Percentiles rank a stretch among this genome's conserved stretches.
phyloP scores from a whole-genome alignment of 768 basidiomycete species.

The Tremella mesenterica region DNA sequence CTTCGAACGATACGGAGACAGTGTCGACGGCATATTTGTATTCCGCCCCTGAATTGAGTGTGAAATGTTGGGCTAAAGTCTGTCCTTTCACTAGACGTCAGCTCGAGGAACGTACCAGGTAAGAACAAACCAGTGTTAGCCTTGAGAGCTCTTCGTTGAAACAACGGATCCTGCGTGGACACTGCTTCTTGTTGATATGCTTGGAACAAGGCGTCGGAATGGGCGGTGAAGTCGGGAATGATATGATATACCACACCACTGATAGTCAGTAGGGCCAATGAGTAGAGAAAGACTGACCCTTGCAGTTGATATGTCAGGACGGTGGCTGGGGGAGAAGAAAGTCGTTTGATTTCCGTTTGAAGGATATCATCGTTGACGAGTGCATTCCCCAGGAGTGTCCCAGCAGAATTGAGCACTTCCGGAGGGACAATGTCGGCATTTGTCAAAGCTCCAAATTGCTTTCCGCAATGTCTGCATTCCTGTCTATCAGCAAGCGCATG shows the following conservation, averaged over 20 bases:
- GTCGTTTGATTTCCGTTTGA: background rate
- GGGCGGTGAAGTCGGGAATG: background rate
- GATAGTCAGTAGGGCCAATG: background rate
- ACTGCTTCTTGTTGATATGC: constrained; percentile 21
- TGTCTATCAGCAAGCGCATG: background rate
- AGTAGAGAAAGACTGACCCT: background rate
- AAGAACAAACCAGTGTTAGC: constrained; percentile 7
- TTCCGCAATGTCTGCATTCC: constrained; percentile 18
- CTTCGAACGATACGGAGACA: constrained; percentile 25
- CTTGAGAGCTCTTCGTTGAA: constrained; percentile 22
- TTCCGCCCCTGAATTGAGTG: constrained; percentile 23
- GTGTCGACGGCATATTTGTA: constrained; percentile 39
- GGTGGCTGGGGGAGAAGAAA: background rate
- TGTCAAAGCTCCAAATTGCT: constrained; percentile 5
- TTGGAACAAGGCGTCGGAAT: constrained; percentile 16
- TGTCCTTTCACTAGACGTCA: constrained; percentile 15
- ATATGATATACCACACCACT: constrained; percentile 21
- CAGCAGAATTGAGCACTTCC: background rate
- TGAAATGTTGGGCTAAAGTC: constrained; percentile 35
- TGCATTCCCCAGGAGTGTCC: constrained; percentile 10
- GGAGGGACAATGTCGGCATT: background rate
- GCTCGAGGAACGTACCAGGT: background rate
- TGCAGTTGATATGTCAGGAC: constrained; percentile 5
- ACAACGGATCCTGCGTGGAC: constrained; percentile 9
- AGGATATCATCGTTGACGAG: background rate